phyloP scores from a whole-genome alignment of 768 basidiomycete genomes.

The Trametes cingulata region DNA sequence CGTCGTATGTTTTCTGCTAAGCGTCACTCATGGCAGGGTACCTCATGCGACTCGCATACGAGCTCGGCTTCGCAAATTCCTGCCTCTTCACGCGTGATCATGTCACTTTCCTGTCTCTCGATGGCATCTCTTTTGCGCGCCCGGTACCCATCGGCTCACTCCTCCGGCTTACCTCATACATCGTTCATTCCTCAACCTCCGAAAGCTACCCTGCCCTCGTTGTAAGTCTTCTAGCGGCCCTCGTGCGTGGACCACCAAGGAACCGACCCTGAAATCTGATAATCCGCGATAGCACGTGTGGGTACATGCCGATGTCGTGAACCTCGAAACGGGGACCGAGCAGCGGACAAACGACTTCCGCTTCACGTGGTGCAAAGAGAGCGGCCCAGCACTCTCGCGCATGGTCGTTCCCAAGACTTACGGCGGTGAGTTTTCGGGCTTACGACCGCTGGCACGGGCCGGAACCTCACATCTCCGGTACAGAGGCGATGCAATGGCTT shows the following conservation, averaged over 20 bases:
- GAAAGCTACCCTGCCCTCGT: slow-evolving; percentile 54
- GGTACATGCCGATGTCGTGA: slow-evolving; percentile 71
- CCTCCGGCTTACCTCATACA: slow-evolving; percentile 67
- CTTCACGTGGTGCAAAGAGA: slow-evolving; percentile 66
- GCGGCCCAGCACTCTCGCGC: slow-evolving; percentile 36
- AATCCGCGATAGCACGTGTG: slow-evolving; percentile 56
- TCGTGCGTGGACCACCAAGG: background rate
- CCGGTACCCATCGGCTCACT: slow-evolving; percentile 87
- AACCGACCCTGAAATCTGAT: background rate
- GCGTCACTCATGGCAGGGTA: slow-evolving; percentile 35
- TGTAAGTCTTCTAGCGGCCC: slow-evolving; percentile 41
- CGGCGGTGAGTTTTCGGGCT: slow-evolving; percentile 46
- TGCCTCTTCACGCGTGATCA: slow-evolving; percentile 66
- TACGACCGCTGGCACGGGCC: slow-evolving; percentile 18
- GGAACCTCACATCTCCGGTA: slow-evolving; percentile 26
- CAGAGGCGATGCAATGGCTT: slow-evolving; percentile 85
- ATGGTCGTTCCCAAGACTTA: slow-evolving; percentile 71
- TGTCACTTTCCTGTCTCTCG: slow-evolving; percentile 74
- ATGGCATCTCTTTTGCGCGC: slow-evolving; percentile 75
- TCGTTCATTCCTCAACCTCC: slow-evolving; percentile 59
- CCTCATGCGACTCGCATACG: slow-evolving; percentile 70
- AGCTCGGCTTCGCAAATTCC: slow-evolving; percentile 76
- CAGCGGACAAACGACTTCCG: slow-evolving; percentile 75
- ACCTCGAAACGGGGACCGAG: slow-evolving; percentile 63
- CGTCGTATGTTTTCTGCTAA: background rate